phyloP scores from a whole-genome alignment of 2,329 filamentous ascomycete genomes.

The Aureobasidium uvarum region DNA sequence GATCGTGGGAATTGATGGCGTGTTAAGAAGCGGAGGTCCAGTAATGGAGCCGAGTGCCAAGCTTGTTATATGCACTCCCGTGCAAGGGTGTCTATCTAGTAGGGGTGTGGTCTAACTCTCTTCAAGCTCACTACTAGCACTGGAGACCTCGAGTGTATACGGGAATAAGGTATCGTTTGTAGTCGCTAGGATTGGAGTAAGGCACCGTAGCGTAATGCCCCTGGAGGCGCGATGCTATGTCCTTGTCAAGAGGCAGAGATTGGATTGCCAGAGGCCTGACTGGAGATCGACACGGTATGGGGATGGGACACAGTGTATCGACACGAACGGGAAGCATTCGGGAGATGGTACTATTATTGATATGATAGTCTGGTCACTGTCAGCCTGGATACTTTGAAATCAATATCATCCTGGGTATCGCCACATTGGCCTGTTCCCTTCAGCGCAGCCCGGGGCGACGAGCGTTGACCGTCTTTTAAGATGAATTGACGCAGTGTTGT shows the following conservation, averaged over 20 bases:
- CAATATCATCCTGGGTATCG: background rate
- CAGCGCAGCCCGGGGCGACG: background rate
- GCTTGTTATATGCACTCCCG: background rate
- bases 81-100: background rate
- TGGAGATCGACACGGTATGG: background rate
- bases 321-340: background rate
- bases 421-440: background rate
- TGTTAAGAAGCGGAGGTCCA: background rate
- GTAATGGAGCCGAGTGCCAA: background rate
- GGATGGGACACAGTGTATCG: background rate
- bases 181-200: background rate
- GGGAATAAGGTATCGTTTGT: background rate
- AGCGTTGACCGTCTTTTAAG: background rate
- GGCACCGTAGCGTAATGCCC: background rate
- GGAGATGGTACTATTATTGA: background rate
- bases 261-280: no score
- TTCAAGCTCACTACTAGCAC: background rate
- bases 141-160: background rate
- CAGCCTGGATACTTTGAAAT: background rate
- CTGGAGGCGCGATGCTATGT: background rate
- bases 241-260: background rate
- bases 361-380: constrained; percentile 6
- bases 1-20: background rate
- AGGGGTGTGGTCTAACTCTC: background rate
- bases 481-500: background rate